Evolutionary conservation across 495 filamentous ascomycete species (phyloP), one percentile per base, ranked within the genome.

Genomic region (Pyrenopolyporus hunteri): DNA sequence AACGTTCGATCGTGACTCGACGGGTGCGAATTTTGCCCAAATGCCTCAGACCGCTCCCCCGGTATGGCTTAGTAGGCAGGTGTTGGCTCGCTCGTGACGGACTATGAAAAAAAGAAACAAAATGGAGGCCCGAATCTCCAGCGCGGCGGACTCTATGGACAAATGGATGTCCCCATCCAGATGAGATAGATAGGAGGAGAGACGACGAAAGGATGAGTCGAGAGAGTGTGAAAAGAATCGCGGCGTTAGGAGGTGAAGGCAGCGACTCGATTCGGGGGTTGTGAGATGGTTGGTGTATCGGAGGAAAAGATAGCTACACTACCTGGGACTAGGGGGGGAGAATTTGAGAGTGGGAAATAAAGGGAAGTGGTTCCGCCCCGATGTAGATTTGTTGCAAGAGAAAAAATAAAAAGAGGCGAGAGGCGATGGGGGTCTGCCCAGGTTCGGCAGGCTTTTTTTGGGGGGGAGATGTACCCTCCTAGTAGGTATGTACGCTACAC

Each of bases 111-210:
- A 53, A 17, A 52, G 62, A 59, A 62, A 53, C 23, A 52, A 64
- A 59, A 65, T 59, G 69, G 69, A 71, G 69, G 69, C 69, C 69
- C 69, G 69, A 68, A 71, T 71, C 69, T 71, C 69, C 69, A 71
- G 66, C 69, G 63, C 69, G 57, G 48, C 69, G 69, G 69, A 71
- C 66, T 67, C 69, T 71, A 71, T 65, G 46, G 7, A 13, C 54
- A 60, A 46, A 65, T 53, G 57, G 59, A 53, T 47, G 64, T 54
- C 66, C 56, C 69, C 69, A 71, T 71, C 69, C 69, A 71, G 69
- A 40, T 59, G 49, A 22, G 26, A 33, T 22, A 60, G 54, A 50
- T 56, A 64, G 63, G 57, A 66, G 13, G 52, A 67, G 59, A 58
- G 57, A 59, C 54, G 55, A 43, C 37, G 46, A 51, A 37, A 35